A percentile compares a stretch with the other conserved stretches of the same genome.
These are phyloP conservation scores for Fusarium sambucinum DNA, from an alignment of 2,329 filamentous ascomycete species.

Conservation along the genomic window DNA sequence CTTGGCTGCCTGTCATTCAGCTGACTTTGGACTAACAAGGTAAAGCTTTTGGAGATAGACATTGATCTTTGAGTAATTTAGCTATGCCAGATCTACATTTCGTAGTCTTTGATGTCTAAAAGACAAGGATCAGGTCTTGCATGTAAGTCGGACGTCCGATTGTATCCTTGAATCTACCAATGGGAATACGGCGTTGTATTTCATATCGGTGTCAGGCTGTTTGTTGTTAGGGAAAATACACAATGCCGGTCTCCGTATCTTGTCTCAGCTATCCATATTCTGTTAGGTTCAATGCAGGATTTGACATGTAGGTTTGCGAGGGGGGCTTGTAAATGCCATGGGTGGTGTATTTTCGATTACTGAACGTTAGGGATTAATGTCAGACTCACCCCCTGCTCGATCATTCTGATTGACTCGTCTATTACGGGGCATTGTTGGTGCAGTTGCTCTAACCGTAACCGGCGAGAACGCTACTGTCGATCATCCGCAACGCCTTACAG, in stretches of 20 bases:
- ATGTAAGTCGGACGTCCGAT: not conserved
- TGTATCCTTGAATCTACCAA: constrained; percentile 12
- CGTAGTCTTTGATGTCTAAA: constrained; percentile 10
- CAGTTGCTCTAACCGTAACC: constrained; percentile 31
- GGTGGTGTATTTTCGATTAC: constrained; percentile 30
- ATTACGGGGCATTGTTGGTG: constrained; percentile 10
- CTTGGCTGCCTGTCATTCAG: constrained; percentile 11
- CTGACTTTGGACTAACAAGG: constrained; percentile 11
- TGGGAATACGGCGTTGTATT: not conserved
- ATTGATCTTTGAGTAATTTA: constrained; percentile 26
- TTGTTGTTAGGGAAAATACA: not conserved
- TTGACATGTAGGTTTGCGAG: constrained; percentile 15
- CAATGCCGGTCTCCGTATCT: constrained; percentile 6
- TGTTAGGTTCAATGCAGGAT: not conserved
- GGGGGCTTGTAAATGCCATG: constrained; percentile 6
- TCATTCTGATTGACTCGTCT: constrained; percentile 26
- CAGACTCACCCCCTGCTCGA: constrained; percentile 11
- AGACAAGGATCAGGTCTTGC: not conserved
- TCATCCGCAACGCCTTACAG: constrained; percentile 46
- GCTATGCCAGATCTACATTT: constrained; percentile 27
- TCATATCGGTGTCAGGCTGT: not conserved
- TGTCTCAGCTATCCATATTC: constrained; percentile 16
- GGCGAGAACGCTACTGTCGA: constrained; percentile 47
- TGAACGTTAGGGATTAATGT: constrained; percentile 22
- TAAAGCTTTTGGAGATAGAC: constrained; percentile 18